Base-by-base conservation (phyloP, 257 asterid genomes). In the Penstemon eatonii region DNA sequence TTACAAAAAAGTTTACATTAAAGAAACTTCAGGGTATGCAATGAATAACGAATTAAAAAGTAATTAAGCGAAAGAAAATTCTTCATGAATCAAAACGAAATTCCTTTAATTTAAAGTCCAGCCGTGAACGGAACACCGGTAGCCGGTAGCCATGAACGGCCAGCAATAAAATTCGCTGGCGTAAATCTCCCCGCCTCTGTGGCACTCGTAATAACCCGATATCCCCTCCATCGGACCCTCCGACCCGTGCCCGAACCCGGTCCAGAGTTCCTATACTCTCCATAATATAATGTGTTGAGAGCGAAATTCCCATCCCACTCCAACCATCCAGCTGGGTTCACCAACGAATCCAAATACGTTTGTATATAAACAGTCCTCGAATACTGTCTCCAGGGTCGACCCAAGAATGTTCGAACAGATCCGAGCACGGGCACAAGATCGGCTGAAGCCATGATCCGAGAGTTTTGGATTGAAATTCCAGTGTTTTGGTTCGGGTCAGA, bases 361-460 rank as follows among this genome's bases (percentile, higher is more conserved):
- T 33, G 55, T 18, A 71, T 8, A 44, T 13, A 66, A 11, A 76
- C 67, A 4, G 72, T 56, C 5, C 70, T 43, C 5, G 77, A 68
- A 56, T 71, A 76, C 6, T 38, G 39, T 59, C 3, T 19, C 74
- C 77, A 76, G 6, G 77, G 80, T 56, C 80, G 56, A 8, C 77
- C 77, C 40, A 76, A 3, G 18, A 37, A 76, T 4, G 58, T 69
- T 39, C 37, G 38, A 13, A 46, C 36, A 10, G 8, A 5, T 0
- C 47, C 8, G 0, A 46, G 19, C 5, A 7, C 66, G 0, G 60
- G 67, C 5, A 0, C 51, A 6, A 71, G 67, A 7, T 55, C 42
- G 0, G 71, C 59, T 4, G 47, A 76, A 0, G 74, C 66, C 43
- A 8, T 49, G 41, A 76, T n/a, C 40, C 12, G 40, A 19, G 63